These are phyloP conservation scores for Aspergillus felis DNA, from an alignment of 2,329 filamentous ascomycete genomes.

Conservation along the genomic window DNA sequence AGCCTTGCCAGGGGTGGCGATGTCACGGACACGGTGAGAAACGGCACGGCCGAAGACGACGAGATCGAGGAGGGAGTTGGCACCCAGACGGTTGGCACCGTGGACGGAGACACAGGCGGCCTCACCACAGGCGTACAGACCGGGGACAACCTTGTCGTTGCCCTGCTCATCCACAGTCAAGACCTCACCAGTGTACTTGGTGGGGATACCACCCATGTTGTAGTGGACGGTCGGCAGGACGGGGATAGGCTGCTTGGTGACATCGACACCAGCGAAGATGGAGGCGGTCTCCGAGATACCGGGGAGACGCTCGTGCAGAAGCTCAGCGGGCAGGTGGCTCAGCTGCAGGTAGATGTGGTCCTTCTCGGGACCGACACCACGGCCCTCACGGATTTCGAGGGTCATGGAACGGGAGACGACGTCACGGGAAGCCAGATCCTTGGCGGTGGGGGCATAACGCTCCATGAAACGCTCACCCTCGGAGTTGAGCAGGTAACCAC, in stretches of 20 bases:
- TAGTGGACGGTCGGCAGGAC: conserved; percentile 97
- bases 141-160: conserved; percentile 88
- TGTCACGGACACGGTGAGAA: conserved; percentile 94
- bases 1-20: conserved; percentile 76
- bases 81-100: conserved; percentile 94
- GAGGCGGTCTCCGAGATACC: conserved; percentile 98
- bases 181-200: conserved; percentile 95
- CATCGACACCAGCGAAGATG: conserved; percentile 96
- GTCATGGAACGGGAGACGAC: conserved; percentile 98
- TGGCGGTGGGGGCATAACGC: conserved; percentile 93
- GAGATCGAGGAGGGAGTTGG: conserved; percentile 96
- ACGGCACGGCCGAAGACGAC: conserved; percentile 98
- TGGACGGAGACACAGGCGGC: conserved; percentile 97
- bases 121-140: conserved; percentile 94
- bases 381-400: conserved; percentile 93
- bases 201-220: conserved; percentile 99
- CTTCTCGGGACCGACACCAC: conserved; percentile 94
- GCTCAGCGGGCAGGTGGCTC: conserved; percentile 85
- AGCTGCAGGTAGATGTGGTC: conserved; percentile 99
- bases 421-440: conserved; percentile 94
- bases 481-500: conserved; percentile 94
- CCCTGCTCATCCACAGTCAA: conserved; percentile 81
- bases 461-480: conserved; percentile 99
- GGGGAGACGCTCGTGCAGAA: conserved; percentile 92
- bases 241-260: conserved; percentile 93